These are phyloP conservation scores for Leishmania tarentolae DNA, from an alignment of 208 protist species.

Conservation along the genomic window DNA sequence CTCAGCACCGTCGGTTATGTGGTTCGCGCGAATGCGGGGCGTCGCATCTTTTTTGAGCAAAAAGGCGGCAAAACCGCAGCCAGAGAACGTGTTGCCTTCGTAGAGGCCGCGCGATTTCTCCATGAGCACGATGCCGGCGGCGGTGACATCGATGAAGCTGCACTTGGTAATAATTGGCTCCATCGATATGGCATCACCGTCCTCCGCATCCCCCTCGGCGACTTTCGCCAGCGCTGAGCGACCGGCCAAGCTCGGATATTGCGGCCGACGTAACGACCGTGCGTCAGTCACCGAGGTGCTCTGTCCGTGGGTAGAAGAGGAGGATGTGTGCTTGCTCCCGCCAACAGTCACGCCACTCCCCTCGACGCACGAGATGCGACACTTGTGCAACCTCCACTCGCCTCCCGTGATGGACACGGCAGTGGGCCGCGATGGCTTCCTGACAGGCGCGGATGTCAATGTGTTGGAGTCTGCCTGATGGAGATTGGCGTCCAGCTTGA, in stretches of 20 bases:
- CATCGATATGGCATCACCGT: conserved; percentile 13
- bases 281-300: neutral
- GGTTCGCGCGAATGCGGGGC: conserved; percentile 60
- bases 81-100: conserved; percentile 73
- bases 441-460: conserved; percentile 9
- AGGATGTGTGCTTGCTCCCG: conserved; percentile 8
- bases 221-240: neutral
- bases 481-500: conserved; percentile 12
- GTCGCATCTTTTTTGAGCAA: conserved; percentile 66
- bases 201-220: conserved; percentile 5
- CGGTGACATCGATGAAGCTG: conserved; percentile 75
- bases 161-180: conserved; percentile 79
- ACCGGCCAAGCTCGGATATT: neutral
- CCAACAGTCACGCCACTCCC: conserved; percentile 71
- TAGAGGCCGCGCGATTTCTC: conserved; percentile 69
- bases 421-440: conserved; percentile 56
- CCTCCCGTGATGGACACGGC: conserved; percentile 69
- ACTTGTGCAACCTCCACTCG: conserved; percentile 71
- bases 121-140: conserved; percentile 70
- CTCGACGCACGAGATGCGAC: conserved; percentile 72
- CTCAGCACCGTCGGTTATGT: conserved; percentile 68
- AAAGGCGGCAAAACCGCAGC: conserved; percentile 84
- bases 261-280: neutral
- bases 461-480: neutral
- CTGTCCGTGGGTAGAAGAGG: neutral